These are phyloP conservation scores for Vishniacozyma victoriae DNA, from an alignment of 768 basidiomycete species.

Conservation along the genomic window DNA sequence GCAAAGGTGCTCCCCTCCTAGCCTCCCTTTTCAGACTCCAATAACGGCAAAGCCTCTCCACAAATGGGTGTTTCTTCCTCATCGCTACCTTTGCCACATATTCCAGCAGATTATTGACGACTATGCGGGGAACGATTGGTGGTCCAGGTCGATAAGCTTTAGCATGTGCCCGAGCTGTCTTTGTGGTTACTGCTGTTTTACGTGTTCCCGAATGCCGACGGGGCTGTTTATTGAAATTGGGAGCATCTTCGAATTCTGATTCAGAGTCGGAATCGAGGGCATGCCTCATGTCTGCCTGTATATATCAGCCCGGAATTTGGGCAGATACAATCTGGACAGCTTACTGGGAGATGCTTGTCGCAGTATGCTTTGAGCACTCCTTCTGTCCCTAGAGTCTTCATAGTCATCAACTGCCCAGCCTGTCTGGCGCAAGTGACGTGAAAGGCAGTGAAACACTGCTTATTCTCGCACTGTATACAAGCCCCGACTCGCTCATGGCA, in stretches of 20 bases:
- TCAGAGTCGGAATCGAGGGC: constrained; percentile 50
- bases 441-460: constrained; percentile 84
- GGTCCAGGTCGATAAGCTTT: constrained; percentile 89
- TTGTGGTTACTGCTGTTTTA: constrained; percentile 50
- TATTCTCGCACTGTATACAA: constrained; percentile 91
- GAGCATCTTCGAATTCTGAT: constrained; percentile 31
- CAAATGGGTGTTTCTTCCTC: constrained; percentile 68
- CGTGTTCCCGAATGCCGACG: background rate
- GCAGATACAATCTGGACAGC: constrained; percentile 32
- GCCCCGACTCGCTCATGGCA: constrained; percentile 66
- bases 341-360: constrained; percentile 82
- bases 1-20: constrained; percentile 80
- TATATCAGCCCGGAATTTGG: background rate
- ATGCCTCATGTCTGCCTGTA: constrained; percentile 31
- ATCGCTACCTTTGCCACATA: constrained; percentile 68
- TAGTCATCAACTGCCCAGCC: constrained; percentile 61
- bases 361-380: constrained; percentile 67
- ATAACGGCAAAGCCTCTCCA: constrained; percentile 74
- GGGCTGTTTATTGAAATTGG: background rate
- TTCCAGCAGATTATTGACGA: constrained; percentile 68
- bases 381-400: constrained; percentile 41
- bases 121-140: constrained; percentile 78
- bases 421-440: constrained; percentile 90
- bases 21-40: constrained; percentile 98
- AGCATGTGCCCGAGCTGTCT: constrained; percentile 81